Percentiles rank a stretch among this genome's conserved stretches.
These are phyloP conservation scores for Ogataea haglerorum DNA, from an alignment of 805 yeast genomes.

Conservation along the genomic window DNA sequence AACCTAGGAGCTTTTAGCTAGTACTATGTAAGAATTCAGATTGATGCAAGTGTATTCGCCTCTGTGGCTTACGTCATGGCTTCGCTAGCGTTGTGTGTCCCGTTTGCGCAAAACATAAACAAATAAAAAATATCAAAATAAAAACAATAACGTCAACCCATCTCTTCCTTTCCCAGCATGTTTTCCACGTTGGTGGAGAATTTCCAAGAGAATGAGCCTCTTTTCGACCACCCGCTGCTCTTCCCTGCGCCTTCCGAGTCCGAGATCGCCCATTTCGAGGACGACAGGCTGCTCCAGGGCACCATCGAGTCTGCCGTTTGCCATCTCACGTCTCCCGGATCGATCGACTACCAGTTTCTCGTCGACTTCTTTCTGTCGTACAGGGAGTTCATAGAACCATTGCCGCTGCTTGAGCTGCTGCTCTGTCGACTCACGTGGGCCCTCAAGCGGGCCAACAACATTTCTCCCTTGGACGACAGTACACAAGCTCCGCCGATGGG, in stretches of 20 bases:
- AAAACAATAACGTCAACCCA: not conserved
- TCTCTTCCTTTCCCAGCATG: not conserved
- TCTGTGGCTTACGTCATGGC: too few species aligned
- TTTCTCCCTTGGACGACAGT: not conserved
- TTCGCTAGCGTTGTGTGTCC: too few species aligned
- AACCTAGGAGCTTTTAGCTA: slow-evolving; percentile 9
- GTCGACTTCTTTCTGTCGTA: slow-evolving; percentile 86
- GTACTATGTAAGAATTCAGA: slow-evolving; percentile 1
- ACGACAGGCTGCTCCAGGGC: slow-evolving; percentile 22
- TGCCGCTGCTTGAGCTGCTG: slow-evolving; percentile 56
- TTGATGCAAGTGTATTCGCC: too few species aligned
- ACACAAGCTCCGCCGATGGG: not conserved
- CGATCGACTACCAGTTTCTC: slow-evolving; percentile 71
- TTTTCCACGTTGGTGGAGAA: slow-evolving; percentile 24
- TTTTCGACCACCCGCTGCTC: slow-evolving; percentile 31
- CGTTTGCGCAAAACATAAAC: slow-evolving; percentile 6
- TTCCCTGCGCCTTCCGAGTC: slow-evolving; percentile 34
- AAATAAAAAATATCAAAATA: slow-evolving; percentile 2
- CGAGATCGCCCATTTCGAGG: slow-evolving; percentile 28
- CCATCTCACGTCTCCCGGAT: slow-evolving; percentile 66
- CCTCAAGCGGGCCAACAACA: slow-evolving; percentile 2
- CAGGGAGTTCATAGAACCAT: slow-evolving; percentile 62
- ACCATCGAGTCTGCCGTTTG: slow-evolving; percentile 45
- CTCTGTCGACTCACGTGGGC: slow-evolving; percentile 73
- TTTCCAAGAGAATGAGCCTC: slow-evolving; percentile 32